Evolutionary conservation across 768 basidiomycete species (phyloP), one percentile per base, ranked within the genome.

Genomic region (Thelephora ganbajun): DNA sequence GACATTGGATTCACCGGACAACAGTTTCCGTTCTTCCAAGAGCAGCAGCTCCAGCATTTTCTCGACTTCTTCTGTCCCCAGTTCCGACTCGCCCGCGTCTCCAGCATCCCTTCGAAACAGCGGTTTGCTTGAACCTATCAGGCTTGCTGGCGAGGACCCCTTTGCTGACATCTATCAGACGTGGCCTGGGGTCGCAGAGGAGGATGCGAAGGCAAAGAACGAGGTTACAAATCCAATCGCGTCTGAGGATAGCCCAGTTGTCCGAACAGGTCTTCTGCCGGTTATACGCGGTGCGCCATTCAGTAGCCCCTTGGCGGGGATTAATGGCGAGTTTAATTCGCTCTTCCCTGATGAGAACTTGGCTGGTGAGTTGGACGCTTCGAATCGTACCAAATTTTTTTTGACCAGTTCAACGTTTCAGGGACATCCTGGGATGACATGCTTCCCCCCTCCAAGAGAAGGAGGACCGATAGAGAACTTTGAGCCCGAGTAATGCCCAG

Each of bases 201-300:
- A 43, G 50, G 50, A 20, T 48, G 55, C 14, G 64, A 65, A 50
- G 59, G 59, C 35, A 61, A 61, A 47, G 54, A 62, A 7, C 58
- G 60, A 23, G 65, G 68, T 13, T 50, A 63, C 47, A n/a, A 54
- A 50, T 20, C 56, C 52, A 2, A 45, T 51, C 6, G 46, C 48
- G 23, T 61, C 63, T 20, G 63, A 58, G 47, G 46, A 44, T 9
- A 81, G 79, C 50, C 80, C 80, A 22, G 72, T 81, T 14, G 57
- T 76, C 39, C 63, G 73, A 48, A 70, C 34, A 23, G 35, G 61
- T 49, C 58, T 61, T 12, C 51, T 63, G 7, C 39, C 39, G 9
- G 22, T 41, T 14, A 4, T 41, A 41, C 18, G 20, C 59, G 62
- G 44, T 51, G 52, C 30, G 26, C 26, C 26, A 30, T 30, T 30